A percentile compares a stretch with the other conserved stretches of the same genome.
Evolutionary conservation across 2,329 filamentous ascomycete species (phyloP).

Genomic region (Aspergillus floridensis): DNA sequence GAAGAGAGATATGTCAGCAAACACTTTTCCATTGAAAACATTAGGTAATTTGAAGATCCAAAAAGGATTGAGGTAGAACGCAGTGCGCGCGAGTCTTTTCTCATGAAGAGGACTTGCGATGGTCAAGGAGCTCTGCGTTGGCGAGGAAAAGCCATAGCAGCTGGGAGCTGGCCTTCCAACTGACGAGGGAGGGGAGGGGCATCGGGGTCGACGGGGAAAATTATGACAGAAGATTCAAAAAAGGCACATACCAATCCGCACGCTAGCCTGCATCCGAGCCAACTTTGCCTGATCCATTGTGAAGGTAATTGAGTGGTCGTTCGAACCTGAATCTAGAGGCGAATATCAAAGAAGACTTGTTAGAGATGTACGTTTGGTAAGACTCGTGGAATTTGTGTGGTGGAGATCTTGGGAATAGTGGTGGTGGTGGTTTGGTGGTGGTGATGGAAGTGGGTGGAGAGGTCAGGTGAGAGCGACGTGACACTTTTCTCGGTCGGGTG

Average conservation of each 20-base stretch:
- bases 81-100: background rate
- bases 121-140: background rate
- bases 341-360: slow-evolving; percentile 11
- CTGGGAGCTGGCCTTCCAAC: background rate
- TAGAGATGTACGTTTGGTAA: slow-evolving; percentile 17
- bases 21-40: background rate
- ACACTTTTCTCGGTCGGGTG: background rate
- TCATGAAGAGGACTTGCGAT: background rate
- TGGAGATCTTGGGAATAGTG: slow-evolving; percentile 8
- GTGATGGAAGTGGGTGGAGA: slow-evolving; percentile 10
- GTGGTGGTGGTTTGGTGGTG: slow-evolving; percentile 11
- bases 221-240: slow-evolving; percentile 5
- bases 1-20: slow-evolving; percentile 4
- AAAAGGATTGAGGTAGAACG: background rate
- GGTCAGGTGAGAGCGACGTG: slow-evolving; percentile 1
- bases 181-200: background rate
- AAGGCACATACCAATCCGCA: slow-evolving; percentile 66
- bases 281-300: slow-evolving; percentile 67
- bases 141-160: background rate
- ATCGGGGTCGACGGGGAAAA: slow-evolving; percentile 5
- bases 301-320: slow-evolving; percentile 32
- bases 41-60: background rate
- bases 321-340: slow-evolving; percentile 12
- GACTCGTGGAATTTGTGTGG: slow-evolving; percentile 16
- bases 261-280: slow-evolving; percentile 63